These are phyloP conservation scores for Termitomyces sp. DNA, from an alignment of 768 basidiomycete genomes.

Conservation along the genomic window DNA sequence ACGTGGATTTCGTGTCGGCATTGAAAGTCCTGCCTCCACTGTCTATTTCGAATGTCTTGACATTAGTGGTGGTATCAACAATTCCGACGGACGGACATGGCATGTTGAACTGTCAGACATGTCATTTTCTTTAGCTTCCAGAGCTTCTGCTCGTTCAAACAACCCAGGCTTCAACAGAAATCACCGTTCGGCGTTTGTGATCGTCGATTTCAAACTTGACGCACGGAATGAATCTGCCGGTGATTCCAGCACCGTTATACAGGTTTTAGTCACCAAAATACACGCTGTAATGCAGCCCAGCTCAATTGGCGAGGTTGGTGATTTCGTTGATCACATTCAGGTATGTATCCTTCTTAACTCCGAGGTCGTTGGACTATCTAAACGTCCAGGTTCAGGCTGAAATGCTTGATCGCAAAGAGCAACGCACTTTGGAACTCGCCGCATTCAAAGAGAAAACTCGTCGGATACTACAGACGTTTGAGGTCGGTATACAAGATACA, in stretches of 20 bases:
- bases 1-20: slow-evolving; percentile 73
- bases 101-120: slow-evolving; percentile 68
- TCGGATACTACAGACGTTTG: slow-evolving; percentile 69
- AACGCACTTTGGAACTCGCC: slow-evolving; percentile 70
- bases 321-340: slow-evolving; percentile 83
- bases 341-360: slow-evolving; percentile 28
- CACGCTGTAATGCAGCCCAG: slow-evolving; percentile 95
- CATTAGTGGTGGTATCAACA: slow-evolving; percentile 58
- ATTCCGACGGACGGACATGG: slow-evolving; percentile 49
- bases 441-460: slow-evolving; percentile 82
- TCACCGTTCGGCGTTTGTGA: slow-evolving; percentile 77
- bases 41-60: slow-evolving; percentile 73
- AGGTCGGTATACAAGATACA: slow-evolving; percentile 47
- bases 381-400: slow-evolving; percentile 48
- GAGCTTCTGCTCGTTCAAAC: slow-evolving; percentile 28
- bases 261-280: slow-evolving; percentile 63
- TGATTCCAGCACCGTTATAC: slow-evolving; percentile 29
- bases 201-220: slow-evolving; percentile 61
- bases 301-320: slow-evolving; percentile 85
- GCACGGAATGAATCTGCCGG: slow-evolving; percentile 23
- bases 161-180: slow-evolving; percentile 47
- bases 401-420: slow-evolving; percentile 65
- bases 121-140: slow-evolving; percentile 77
- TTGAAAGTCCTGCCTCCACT: slow-evolving; percentile 70
- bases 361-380: not conserved